Conservation (phyloP, 805 yeast genomes). For the Saccharomycopsis javanensis region DNA sequence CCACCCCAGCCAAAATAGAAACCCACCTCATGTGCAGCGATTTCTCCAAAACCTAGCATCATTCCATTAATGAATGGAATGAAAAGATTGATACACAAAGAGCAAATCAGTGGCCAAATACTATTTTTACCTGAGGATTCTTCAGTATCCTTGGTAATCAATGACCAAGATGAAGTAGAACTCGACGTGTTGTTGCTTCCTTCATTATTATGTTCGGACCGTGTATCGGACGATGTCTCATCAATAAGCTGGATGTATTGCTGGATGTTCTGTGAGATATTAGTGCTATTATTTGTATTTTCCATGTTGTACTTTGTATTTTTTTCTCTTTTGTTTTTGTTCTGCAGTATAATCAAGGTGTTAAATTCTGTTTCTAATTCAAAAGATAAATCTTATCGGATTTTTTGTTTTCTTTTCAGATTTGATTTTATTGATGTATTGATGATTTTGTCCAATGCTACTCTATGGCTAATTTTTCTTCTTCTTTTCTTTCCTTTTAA, state of each 20-base stretch:
- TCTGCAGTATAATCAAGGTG: no score
- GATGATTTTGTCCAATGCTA: no score
- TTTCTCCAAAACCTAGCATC: conserved; percentile 95
- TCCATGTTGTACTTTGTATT: background rate
- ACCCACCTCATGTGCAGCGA: conserved; percentile 86
- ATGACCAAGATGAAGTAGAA: background rate
- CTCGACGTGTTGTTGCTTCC: background rate
- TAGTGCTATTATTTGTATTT: background rate
- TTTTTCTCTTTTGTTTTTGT: no score
- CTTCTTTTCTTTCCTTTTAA: no score
- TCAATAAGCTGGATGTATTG: conserved; percentile 1
- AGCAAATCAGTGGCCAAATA: conserved; percentile 33
- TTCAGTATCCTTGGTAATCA: background rate
- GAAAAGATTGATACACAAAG: conserved; percentile 63
- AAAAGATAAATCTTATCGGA: no score
- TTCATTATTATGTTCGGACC: background rate
- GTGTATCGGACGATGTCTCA: background rate
- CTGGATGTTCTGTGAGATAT: conserved; percentile 2
- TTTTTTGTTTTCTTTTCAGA: no score
- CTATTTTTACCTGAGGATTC: no score
- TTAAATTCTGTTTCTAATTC: no score
- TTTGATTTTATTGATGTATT: no score
- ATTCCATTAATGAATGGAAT: conserved; percentile 87
- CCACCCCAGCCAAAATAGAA: conserved; percentile 69
- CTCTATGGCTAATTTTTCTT: no score